phyloP scores from a whole-genome alignment of 148 eudicot species.

The Gaultheria prostrata region DNA sequence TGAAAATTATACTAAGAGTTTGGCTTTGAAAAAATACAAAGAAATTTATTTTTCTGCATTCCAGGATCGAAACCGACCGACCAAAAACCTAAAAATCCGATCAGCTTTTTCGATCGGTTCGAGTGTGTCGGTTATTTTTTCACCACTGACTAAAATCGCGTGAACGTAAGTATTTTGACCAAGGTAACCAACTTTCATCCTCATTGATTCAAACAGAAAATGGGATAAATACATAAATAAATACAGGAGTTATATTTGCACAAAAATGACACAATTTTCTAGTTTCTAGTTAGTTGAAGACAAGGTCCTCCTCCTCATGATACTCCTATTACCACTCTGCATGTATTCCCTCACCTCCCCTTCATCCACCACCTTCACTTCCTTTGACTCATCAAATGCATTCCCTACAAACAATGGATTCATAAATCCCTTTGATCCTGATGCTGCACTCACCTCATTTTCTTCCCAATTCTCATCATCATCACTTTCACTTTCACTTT shows the following conservation, averaged over 20 bases:
- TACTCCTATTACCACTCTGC: constrained; percentile 27
- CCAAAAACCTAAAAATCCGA: too few relatives aligned
- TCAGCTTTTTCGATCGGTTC: too few relatives aligned
- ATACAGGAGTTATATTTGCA: background rate
- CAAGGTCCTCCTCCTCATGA: constrained; percentile 52
- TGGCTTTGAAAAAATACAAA: too few relatives aligned
- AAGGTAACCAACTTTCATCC: background rate
- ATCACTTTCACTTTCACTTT: constrained; percentile 27
- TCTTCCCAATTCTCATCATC: constrained; percentile 39
- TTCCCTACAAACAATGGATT: constrained; percentile 26
- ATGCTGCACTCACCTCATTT: constrained; percentile 14
- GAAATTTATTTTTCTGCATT: too few relatives aligned
- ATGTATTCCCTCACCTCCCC: constrained; percentile 15
- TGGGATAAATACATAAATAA: background rate
- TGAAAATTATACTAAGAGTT: too few relatives aligned
- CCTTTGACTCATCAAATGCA: constrained; percentile 24
- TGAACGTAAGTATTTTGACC: background rate
- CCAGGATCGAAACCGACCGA: too few relatives aligned
- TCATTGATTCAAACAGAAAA: background rate
- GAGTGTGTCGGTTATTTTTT: too few relatives aligned
- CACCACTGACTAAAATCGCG: background rate
- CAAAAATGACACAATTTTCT: constrained; percentile 6
- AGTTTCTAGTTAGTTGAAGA: constrained; percentile 38
- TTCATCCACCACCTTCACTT: constrained; percentile 29
- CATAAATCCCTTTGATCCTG: constrained; percentile 28